These are phyloP conservation scores for Ophiostoma montium DNA, from an alignment of 2,329 filamentous ascomycete genomes.

Conservation along the genomic window DNA sequence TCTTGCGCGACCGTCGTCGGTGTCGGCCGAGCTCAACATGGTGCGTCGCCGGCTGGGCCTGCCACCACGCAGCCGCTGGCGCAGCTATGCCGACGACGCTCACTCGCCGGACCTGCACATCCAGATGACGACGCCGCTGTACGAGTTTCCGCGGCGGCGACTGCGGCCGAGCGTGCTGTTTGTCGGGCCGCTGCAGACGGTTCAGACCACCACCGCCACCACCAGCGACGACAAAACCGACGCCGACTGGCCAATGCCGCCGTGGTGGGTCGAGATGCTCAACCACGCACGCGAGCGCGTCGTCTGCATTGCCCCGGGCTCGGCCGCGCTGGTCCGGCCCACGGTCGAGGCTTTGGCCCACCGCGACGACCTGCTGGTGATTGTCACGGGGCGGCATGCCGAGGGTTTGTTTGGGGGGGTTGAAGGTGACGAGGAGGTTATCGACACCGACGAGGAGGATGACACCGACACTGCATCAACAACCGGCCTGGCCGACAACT, in stretches of 20 bases:
- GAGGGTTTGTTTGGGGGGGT: conserved; percentile 6
- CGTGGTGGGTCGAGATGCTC: conserved; percentile 16
- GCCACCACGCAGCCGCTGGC: conserved; percentile 17
- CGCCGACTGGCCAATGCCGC: conserved; percentile 2
- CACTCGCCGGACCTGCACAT: conserved; percentile 23
- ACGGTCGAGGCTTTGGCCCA: conserved; percentile 11
- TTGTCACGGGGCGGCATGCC: conserved; percentile 9
- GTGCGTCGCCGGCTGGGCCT: conserved; percentile 20
- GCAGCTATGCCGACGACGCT: conserved; percentile 22
- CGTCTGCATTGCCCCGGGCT: conserved; percentile 14
- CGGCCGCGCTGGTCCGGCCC: conserved; percentile 11
- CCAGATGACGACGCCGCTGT: conserved; percentile 15
- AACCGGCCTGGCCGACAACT: too few relatives aligned
- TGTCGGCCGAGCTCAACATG: conserved; percentile 19
- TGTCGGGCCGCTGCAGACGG: conserved; percentile 5
- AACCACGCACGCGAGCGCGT: conserved; percentile 12
- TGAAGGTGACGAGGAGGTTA: neutral
- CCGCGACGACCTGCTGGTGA: conserved; percentile 7
- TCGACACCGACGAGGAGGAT: neutral
- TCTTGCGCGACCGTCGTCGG: conserved; percentile 15
- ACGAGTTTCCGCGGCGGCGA: conserved; percentile 13
- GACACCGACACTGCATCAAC: neutral
- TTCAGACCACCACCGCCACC: too few relatives aligned
- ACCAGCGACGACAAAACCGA: neutral
- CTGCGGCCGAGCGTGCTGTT: conserved; percentile 10